Conservation (phyloP, 805 yeast genomes). For the Ogataea paradorogensis region DNA sequence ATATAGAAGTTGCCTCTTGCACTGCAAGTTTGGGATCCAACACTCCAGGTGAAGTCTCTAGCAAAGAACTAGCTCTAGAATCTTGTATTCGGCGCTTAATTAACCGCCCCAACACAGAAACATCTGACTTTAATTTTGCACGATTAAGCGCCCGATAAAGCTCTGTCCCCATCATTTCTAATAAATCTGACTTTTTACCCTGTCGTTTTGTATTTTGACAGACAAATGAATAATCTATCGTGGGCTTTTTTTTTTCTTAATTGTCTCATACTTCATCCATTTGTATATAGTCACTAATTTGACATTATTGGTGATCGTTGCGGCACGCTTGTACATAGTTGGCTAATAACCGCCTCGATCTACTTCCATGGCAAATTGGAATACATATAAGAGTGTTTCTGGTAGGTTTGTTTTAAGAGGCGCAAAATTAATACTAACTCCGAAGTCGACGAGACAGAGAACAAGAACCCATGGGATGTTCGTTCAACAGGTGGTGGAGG, state of each 20-base stretch:
- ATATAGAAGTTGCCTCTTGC: not conserved
- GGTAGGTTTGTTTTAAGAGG: constrained; percentile 16
- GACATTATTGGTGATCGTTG: constrained; percentile 10
- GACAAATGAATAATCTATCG: not conserved
- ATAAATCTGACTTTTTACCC: constrained; percentile 1
- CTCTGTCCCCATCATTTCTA: not conserved
- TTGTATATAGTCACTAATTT: constrained; percentile 12
- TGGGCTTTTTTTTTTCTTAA: constrained; percentile 5
- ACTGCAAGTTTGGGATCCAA: not conserved
- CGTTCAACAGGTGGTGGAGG: constrained; percentile 20
- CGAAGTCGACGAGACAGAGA: constrained; percentile 28
- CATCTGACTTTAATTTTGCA: not conserved
- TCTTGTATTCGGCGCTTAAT: not conserved
- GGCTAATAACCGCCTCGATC: constrained; percentile 8
- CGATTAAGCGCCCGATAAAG: constrained; percentile 1
- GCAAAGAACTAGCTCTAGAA: not conserved
- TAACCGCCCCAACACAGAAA: not conserved
- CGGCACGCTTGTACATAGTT: constrained; percentile 14
- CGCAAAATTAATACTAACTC: constrained; percentile 4
- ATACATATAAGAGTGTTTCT: constrained; percentile 22
- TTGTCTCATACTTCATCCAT: constrained; percentile 5
- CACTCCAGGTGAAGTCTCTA: not conserved
- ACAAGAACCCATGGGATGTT: constrained; percentile 30
- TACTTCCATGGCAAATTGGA: constrained; percentile 23
- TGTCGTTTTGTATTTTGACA: constrained; percentile 1